Conservation (phyloP, 805 yeast species). For the Candida vaughaniae region DNA sequence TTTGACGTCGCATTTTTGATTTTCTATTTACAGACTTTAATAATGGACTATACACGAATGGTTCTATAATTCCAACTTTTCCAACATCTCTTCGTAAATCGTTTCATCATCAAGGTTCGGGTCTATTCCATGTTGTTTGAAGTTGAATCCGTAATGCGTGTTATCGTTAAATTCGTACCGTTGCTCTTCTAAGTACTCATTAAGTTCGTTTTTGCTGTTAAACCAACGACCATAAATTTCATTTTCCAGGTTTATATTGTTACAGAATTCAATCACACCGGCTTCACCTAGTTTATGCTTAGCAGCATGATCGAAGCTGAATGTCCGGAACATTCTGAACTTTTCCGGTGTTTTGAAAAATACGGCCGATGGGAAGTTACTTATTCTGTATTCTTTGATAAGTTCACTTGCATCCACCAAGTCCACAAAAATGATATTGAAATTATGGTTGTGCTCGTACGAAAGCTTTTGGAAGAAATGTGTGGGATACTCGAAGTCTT, state of each 20-base stretch:
- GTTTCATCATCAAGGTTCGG: constrained; percentile 26
- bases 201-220: constrained; percentile 13
- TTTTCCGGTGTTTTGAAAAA: constrained; percentile 24
- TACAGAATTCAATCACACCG: constrained; percentile 13
- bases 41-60: no score
- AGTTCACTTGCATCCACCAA: constrained; percentile 18
- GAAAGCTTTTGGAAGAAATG: constrained; percentile 37
- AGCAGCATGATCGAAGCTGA: constrained; percentile 10
- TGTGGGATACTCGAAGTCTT: constrained; percentile 26
- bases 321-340: constrained; percentile 24
- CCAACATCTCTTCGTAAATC: constrained; percentile 12
- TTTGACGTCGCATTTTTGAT: no score
- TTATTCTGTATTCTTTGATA: constrained; percentile 24
- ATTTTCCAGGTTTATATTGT: constrained; percentile 16
- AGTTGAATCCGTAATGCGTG: constrained; percentile 10
- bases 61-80: constrained; percentile 8
- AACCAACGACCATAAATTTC: constrained; percentile 18
- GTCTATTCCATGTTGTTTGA: constrained; percentile 2
- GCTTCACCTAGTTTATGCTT: constrained; percentile 8
- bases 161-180: constrained; percentile 5
- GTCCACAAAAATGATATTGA: constrained; percentile 27
- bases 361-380: constrained; percentile 31
- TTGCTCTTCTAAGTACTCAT: constrained; percentile 15
- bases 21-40: no score
- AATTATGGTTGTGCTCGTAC: constrained; percentile 13